Conservation (phyloP, 495 filamentous ascomycete genomes). For the Neurospora sublineolata region DNA sequence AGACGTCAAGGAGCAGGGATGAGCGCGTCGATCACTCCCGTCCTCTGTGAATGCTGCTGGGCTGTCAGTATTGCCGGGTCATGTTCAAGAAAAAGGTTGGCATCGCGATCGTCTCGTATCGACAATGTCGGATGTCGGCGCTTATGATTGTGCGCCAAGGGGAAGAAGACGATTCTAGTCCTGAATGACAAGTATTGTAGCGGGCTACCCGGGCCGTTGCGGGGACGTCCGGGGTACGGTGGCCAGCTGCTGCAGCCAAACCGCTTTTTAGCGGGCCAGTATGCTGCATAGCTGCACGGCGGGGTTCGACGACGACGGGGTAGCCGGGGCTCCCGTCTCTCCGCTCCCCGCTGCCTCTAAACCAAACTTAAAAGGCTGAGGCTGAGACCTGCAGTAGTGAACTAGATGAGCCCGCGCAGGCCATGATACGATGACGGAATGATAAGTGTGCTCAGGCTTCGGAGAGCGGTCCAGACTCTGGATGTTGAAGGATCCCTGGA, state of each 20-base stretch:
- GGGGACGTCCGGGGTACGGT: neutral
- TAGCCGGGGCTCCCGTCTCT: neutral
- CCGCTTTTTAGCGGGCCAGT: neutral
- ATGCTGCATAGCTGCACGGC: neutral
- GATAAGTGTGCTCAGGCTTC: too few relatives aligned
- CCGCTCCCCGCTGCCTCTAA: too few relatives aligned
- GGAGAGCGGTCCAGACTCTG: too few relatives aligned
- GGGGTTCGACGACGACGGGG: neutral
- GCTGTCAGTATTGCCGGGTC: neutral
- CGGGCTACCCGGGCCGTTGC: neutral
- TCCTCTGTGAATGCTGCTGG: neutral
- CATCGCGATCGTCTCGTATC: neutral
- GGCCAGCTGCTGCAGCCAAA: neutral
- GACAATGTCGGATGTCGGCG: neutral
- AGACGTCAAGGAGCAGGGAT: neutral
- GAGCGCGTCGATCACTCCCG: neutral
- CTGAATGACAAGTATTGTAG: too few relatives aligned
- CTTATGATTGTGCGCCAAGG: neutral
- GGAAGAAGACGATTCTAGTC: too few relatives aligned
- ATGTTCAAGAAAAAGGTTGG: neutral
- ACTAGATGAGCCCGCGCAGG: too few relatives aligned
- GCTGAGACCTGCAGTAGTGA: too few relatives aligned
- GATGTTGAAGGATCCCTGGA: too few relatives aligned
- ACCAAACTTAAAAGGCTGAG: too few relatives aligned
- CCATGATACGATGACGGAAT: too few relatives aligned